Conservation (phyloP, 768 basidiomycete genomes). For the Boletus coccyginus region DNA sequence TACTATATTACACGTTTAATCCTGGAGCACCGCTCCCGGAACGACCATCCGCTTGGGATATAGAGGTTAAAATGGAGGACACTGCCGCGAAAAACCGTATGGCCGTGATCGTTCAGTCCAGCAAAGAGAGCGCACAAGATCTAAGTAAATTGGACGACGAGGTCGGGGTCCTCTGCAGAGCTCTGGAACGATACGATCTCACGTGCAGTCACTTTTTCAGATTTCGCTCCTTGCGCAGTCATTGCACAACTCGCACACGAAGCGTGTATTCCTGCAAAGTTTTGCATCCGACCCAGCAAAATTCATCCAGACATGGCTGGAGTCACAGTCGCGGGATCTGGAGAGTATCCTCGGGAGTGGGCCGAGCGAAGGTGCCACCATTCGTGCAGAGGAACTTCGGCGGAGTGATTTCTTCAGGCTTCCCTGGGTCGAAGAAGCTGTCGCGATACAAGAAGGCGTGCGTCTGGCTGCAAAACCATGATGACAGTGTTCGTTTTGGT, state of each 20-base stretch:
- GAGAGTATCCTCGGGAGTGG: conserved; percentile 89
- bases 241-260: conserved; percentile 82
- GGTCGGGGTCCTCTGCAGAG: conserved; percentile 39
- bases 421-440: conserved; percentile 90
- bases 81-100: conserved; percentile 67
- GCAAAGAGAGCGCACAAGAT: conserved; percentile 66
- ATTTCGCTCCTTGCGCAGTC: conserved; percentile 83
- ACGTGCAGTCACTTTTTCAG: conserved; percentile 37
- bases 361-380: conserved; percentile 69
- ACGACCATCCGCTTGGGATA: conserved; percentile 76
- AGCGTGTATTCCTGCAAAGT: conserved; percentile 79
- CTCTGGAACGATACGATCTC: conserved; percentile 14
- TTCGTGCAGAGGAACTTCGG: conserved; percentile 85
- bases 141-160: conserved; percentile 83
- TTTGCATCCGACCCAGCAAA: conserved; percentile 77
- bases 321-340: conserved; percentile 88
- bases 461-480: conserved; percentile 56
- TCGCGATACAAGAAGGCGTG: conserved; percentile 81
- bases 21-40: conserved; percentile 63
- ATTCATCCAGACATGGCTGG: conserved; percentile 89
- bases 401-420: conserved; percentile 88
- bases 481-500: neutral
- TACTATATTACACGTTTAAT: conserved; percentile 74
- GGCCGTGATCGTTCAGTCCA: conserved; percentile 64
- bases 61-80: conserved; percentile 89